Evolutionary conservation across 495 filamentous ascomycete species (phyloP), one percentile per base, ranked within the genome.

Genomic region (Aspergillus saccharolyticus): DNA sequence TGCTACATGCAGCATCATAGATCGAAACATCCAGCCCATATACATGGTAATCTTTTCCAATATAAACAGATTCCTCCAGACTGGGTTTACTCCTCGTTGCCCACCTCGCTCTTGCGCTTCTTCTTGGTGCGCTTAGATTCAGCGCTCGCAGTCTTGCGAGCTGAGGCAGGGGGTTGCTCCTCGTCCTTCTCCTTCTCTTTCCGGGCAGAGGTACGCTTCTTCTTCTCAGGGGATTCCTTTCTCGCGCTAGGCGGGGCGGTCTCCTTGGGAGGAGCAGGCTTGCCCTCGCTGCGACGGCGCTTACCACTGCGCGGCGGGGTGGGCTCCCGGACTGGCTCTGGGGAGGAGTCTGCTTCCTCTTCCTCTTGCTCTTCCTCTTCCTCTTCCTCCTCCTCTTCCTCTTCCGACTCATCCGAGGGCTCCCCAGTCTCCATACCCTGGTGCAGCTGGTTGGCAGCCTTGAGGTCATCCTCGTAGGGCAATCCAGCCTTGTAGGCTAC

Each of bases 401-500:
- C 68, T 7, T 72, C 67, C 6, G 70, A 73, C 8, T 71, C 76
- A 24, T 73, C 75, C 4, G 70, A 68, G 19, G 81, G 80, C 43
- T 84, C 78, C 18, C 73, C 71, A 16, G 73, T 81, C n/a, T 74
- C 75, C 16, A 83, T 78, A 43, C 78, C 75, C 42, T 88, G 81
- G 39, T 85, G 81, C 45, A 76, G 62, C 52, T 79, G 74, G 59
- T 80, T 84, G 18, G 73, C 73, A 21, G 85, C 85, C 28, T 85
- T 75, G 3, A 72, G 70, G 58, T 89, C 87, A 51, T 73, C 69
- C 20, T 66, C 68, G 21, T 72, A 63, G 28, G 68, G 58, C 52
- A 70, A 65, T 25, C 68, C 71, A 33, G 74, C 75, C 77, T 89
- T 89, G 77, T 93, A 93, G 2, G 84, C 86, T 61, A 85, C 81